Base-by-base conservation (phyloP, 192 early-diverging fungal species). In the Entomortierella parvispora region DNA sequence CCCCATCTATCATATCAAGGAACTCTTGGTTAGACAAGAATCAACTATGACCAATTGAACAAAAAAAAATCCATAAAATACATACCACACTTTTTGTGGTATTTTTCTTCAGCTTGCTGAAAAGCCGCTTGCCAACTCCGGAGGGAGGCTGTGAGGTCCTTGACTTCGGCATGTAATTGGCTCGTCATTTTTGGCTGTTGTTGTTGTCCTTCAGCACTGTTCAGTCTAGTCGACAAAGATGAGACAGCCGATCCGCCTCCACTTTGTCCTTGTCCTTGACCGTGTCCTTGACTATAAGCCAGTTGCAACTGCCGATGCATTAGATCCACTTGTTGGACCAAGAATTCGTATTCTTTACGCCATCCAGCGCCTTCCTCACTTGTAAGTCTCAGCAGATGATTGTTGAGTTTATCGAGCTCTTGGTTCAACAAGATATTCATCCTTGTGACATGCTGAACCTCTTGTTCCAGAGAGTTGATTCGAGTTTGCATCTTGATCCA, bases 231-330 rank as follows among this genome's bases (percentile, higher is more conserved):
- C n/a, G n/a, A n/a, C n/a, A n/a, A n/a, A n/a, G n/a, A n/a, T n/a
- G n/a, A n/a, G n/a, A n/a, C n/a, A n/a, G n/a, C n/a, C n/a, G n/a
- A n/a, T n/a, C n/a, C n/a, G n/a, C n/a, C n/a, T n/a, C n/a, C n/a
- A n/a, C n/a, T 32, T 18, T 47, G 48, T 25, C 28, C 20, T 61
- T 63, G 60, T 2, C 45, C 37, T 17, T 43, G 53, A 50, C 22
- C 22, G 12, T 9, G 20, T 2, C 15, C 56, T 28, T 66, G 66
- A 22, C 49, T 68, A 31, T 68, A 47, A 1, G 65, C 55, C 20
- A 56, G 7, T 40, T 77, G 74, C 2, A 77, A 48, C 25, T 77
- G 74, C 20, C 74, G 74, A 26, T 77, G 74, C 74, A 77, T 68
- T 34, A 68, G 17, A 43, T 77, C 74, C 1, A 77, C 55, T 20